phyloP scores from a whole-genome alignment of 371 early-diverging fungal genomes.

The Fennellomyces sp. region DNA sequence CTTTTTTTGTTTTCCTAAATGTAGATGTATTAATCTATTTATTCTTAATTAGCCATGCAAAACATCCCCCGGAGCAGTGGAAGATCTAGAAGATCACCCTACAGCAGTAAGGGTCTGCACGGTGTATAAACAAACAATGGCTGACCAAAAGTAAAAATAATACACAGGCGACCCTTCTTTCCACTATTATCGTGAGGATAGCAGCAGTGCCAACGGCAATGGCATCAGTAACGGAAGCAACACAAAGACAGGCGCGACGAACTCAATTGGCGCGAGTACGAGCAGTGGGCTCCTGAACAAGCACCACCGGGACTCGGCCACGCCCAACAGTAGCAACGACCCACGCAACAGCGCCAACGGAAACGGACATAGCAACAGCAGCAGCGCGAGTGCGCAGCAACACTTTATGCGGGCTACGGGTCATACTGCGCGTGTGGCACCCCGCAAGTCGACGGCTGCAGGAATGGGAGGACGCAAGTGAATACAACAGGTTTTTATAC shows the following conservation, averaged over 20 bases:
- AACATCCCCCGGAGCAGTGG: slow-evolving; percentile 8
- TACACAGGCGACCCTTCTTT: slow-evolving; percentile 10
- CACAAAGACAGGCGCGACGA: background rate
- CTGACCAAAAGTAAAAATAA: background rate
- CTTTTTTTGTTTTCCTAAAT: background rate
- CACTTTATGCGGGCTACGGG: slow-evolving; percentile 2
- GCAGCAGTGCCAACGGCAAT: background rate
- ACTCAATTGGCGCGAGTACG: background rate
- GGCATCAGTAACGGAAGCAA: background rate
- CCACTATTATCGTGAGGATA: slow-evolving; percentile 6
- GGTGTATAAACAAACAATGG: background rate
- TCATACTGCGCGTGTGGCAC: background rate
- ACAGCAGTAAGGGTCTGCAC: slow-evolving; percentile 15
- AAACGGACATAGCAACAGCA: background rate
- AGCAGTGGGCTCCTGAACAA: background rate
- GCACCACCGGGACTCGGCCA: too few relatives aligned
- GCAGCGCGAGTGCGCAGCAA: slow-evolving; percentile 3
- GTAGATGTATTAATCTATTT: background rate
- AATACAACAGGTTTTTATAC: background rate
- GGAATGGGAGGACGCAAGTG: slow-evolving; percentile 5
- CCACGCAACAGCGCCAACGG: background rate
- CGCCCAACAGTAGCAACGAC: background rate
- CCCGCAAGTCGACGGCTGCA: slow-evolving; percentile 6
- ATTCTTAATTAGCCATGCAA: slow-evolving; percentile 7
- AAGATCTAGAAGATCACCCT: slow-evolving; percentile 12